Percentiles rank a stretch among this genome's conserved stretches.
These are phyloP conservation scores for Peterozyma xylosa DNA, from an alignment of 805 yeast genomes.

Conservation along the genomic window DNA sequence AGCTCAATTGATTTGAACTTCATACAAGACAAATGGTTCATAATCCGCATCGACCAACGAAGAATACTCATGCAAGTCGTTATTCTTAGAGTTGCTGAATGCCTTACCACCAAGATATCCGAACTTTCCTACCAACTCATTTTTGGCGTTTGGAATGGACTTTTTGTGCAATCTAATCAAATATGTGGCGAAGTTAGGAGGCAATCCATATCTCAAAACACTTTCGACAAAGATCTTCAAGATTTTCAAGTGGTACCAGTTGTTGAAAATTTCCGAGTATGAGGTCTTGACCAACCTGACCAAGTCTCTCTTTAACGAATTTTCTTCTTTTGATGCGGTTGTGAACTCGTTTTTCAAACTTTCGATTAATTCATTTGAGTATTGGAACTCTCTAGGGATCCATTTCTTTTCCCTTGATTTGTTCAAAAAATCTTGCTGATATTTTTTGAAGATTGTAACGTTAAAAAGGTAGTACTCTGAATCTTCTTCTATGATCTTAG, in stretches of 20 bases:
- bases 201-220: constrained; percentile 92
- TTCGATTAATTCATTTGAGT: constrained; percentile 69
- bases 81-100: constrained; percentile 52
- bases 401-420: constrained; percentile 80
- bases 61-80: constrained; percentile 75
- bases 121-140: constrained; percentile 63
- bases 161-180: constrained; percentile 38
- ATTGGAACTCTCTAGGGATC: constrained; percentile 88
- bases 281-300: constrained; percentile 82
- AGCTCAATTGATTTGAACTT: constrained; percentile 31
- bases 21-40: constrained; percentile 90
- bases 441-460: constrained; percentile 82
- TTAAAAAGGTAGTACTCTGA: constrained; percentile 65
- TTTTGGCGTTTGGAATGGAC: constrained; percentile 49
- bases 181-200: constrained; percentile 73
- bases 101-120: constrained; percentile 93
- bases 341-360: constrained; percentile 74
- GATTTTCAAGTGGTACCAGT: constrained; percentile 87
- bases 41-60: constrained; percentile 90
- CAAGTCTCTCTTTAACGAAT: constrained; percentile 65
- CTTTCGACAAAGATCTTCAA: constrained; percentile 87
- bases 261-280: constrained; percentile 75
- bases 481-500: constrained; percentile 63
- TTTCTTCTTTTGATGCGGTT: constrained; percentile 67
- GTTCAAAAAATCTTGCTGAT: constrained; percentile 56